Conservation (phyloP, 495 filamentous ascomycete species). For the Penicillium manginii region DNA sequence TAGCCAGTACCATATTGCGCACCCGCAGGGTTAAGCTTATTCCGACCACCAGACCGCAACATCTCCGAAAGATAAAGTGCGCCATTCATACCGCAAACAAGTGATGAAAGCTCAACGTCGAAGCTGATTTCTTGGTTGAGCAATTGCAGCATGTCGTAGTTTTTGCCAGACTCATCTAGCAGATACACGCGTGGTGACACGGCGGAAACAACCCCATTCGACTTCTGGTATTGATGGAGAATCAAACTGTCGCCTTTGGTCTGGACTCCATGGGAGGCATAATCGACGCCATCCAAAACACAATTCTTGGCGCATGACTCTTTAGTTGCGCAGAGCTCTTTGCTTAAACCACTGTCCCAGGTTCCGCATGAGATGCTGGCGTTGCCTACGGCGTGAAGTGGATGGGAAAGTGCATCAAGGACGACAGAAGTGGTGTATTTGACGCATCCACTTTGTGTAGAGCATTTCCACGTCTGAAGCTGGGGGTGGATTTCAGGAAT, state of each 20-base stretch:
- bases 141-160: conserved; percentile 64
- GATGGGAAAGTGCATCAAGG: conserved; percentile 45
- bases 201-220: conserved; percentile 31
- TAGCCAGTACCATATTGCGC: conserved; percentile 70
- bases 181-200: conserved; percentile 64
- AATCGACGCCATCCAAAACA: conserved; percentile 55
- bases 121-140: conserved; percentile 63
- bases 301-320: conserved; percentile 54
- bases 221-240: conserved; percentile 46
- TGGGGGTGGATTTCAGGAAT: conserved; percentile 38
- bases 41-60: conserved; percentile 56
- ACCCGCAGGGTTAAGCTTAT: conserved; percentile 60
- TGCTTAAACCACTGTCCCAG: conserved; percentile 47
- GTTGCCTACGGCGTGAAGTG: conserved; percentile 46
- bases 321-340: conserved; percentile 48
- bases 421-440: conserved; percentile 44
- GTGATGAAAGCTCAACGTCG: conserved; percentile 63
- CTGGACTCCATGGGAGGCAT: conserved; percentile 46
- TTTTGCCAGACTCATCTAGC: conserved; percentile 53
- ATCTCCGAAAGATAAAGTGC: conserved; percentile 71
- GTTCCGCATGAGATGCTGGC: conserved; percentile 18
- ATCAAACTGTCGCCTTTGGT: conserved; percentile 45
- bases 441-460: conserved; percentile 35
- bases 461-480: conserved; percentile 47
- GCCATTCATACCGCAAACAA: conserved; percentile 70